Evolutionary conservation across 2,329 filamentous ascomycete species (phyloP).

Genomic region (Colletotrichum horii): DNA sequence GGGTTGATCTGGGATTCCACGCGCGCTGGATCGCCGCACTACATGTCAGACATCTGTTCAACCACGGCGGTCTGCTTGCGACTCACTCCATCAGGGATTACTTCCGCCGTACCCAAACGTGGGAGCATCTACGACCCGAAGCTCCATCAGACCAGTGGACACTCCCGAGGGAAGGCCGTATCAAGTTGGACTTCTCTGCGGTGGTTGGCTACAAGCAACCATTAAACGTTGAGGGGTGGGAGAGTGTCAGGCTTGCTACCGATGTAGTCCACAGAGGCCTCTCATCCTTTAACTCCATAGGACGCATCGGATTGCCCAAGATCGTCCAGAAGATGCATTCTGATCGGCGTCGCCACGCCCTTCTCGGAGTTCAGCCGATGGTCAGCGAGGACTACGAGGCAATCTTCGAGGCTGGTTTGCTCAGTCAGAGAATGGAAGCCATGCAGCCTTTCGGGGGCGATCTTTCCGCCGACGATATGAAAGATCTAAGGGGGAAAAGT

Average conservation of each 20-base stretch:
- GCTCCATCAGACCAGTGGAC: background rate
- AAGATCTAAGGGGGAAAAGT: background rate
- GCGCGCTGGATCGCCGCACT: background rate
- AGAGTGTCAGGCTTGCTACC: background rate
- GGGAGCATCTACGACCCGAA: background rate
- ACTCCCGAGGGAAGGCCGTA: background rate
- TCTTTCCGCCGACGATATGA: background rate
- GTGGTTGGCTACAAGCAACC: background rate
- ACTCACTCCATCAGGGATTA: background rate
- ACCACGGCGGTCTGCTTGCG: background rate
- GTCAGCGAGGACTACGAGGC: background rate
- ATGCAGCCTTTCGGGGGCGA: background rate
- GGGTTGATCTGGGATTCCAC: background rate
- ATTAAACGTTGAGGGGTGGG: background rate
- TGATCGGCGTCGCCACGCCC: background rate
- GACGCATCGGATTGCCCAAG: background rate
- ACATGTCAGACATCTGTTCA: background rate
- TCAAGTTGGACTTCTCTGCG: background rate
- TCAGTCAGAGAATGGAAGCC: background rate
- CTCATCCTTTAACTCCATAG: background rate
- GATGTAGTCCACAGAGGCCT: background rate
- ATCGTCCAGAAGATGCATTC: background rate
- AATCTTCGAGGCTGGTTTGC: background rate
- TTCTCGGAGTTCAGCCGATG: background rate
- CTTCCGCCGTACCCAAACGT: background rate